phyloP scores from a whole-genome alignment of 2,329 filamentous ascomycete species.

The Fusarium marasasianum region DNA sequence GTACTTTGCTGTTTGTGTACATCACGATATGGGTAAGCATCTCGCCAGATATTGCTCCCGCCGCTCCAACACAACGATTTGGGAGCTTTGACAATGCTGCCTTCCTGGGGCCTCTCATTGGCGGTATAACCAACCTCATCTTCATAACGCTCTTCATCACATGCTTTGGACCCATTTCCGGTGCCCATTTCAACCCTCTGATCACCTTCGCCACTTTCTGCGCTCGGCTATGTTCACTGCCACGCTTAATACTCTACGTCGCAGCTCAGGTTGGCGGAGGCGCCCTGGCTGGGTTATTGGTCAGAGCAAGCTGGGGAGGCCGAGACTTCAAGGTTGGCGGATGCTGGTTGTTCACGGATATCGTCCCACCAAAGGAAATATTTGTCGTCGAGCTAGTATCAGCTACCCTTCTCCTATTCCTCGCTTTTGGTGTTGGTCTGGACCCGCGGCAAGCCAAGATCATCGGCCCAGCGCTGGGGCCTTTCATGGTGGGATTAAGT shows the following conservation, averaged over 20 bases:
- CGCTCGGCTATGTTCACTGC: slow-evolving; percentile 59
- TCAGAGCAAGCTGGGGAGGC: slow-evolving; percentile 43
- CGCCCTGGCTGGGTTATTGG: slow-evolving; percentile 42
- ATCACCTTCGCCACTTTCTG: slow-evolving; percentile 65
- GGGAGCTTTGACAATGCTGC: slow-evolving; percentile 40
- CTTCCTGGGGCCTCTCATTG: slow-evolving; percentile 45
- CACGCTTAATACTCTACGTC: slow-evolving; percentile 60
- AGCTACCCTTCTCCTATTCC: slow-evolving; percentile 57
- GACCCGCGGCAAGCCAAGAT: slow-evolving; percentile 61
- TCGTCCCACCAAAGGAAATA: slow-evolving; percentile 42
- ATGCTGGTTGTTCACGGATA: slow-evolving; percentile 41
- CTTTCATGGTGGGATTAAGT: slow-evolving; percentile 58
- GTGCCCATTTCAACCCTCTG: slow-evolving; percentile 63
- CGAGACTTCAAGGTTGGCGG: slow-evolving; percentile 44
- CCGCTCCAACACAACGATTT: slow-evolving; percentile 11
- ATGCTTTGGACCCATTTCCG: slow-evolving; percentile 57
- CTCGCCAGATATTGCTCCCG: slow-evolving; percentile 21
- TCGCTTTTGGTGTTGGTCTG: slow-evolving; percentile 63
- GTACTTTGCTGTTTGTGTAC: slow-evolving; percentile 35
- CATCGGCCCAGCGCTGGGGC: slow-evolving; percentile 59
- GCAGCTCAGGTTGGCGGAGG: slow-evolving; percentile 57
- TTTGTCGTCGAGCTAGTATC: slow-evolving; percentile 61
- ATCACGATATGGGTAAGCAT: slow-evolving; percentile 31
- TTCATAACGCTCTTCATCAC: slow-evolving; percentile 60
- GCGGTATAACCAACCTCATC: slow-evolving; percentile 44